These are phyloP conservation scores for Daedalea quercina DNA, from an alignment of 768 basidiomycete genomes.

Conservation along the genomic window DNA sequence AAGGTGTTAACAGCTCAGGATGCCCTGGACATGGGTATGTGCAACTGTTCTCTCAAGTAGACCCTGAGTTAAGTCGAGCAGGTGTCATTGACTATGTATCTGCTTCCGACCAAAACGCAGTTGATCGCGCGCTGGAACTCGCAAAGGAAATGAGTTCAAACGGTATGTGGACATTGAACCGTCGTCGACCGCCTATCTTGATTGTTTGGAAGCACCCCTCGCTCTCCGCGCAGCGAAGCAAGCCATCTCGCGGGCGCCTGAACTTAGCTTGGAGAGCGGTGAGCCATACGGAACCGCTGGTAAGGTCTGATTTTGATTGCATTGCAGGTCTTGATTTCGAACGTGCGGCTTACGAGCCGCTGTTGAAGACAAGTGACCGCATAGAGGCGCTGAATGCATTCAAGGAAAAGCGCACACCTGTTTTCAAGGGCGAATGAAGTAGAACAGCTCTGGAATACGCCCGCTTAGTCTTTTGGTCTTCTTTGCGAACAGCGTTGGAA, in stretches of 20 bases:
- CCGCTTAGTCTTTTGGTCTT: too few relatives aligned
- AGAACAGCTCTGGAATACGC: too few relatives aligned
- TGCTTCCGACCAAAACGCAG: conserved; percentile 47
- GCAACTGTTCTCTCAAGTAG: neutral
- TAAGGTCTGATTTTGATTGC: too few relatives aligned
- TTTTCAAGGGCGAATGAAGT: too few relatives aligned
- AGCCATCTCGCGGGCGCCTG: conserved; percentile 75
- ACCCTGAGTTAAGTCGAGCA: conserved; percentile 26
- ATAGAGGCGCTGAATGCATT: too few relatives aligned
- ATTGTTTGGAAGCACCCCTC: conserved; percentile 55
- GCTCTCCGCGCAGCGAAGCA: conserved; percentile 86
- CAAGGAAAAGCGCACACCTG: too few relatives aligned
- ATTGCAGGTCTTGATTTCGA: too few relatives aligned
- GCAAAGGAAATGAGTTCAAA: conserved; percentile 62
- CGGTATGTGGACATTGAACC: conserved; percentile 34
- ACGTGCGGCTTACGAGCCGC: too few relatives aligned
- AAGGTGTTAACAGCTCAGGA: conserved; percentile 59
- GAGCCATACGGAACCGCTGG: neutral
- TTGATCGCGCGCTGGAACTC: conserved; percentile 64
- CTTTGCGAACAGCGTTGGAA: too few relatives aligned
- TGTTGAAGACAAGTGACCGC: too few relatives aligned
- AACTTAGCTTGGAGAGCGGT: conserved; percentile 75
- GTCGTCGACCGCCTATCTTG: neutral
- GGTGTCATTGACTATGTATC: conserved; percentile 82
- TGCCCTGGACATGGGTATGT: conserved; percentile 64